These are phyloP conservation scores for Fusarium coffeatum DNA, from an alignment of 2,329 filamentous ascomycete genomes.

Conservation along the genomic window DNA sequence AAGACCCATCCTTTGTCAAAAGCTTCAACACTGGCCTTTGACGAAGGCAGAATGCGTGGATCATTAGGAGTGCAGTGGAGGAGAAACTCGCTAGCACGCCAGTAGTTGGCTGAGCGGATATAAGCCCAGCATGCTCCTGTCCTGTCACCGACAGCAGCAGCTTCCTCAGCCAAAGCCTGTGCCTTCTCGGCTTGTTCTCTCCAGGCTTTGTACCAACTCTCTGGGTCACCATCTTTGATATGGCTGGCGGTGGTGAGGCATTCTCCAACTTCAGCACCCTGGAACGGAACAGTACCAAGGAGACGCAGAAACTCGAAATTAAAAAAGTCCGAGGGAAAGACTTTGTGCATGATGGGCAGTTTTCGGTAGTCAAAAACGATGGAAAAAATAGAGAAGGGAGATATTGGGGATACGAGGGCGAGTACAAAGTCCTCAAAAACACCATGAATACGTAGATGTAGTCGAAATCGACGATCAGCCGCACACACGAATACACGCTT, in stretches of 20 bases:
- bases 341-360: conserved; percentile 45
- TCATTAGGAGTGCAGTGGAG: conserved; percentile 39
- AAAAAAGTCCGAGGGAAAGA: conserved; percentile 49
- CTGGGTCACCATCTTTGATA: conserved; percentile 54
- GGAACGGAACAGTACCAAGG: conserved; percentile 51
- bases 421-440: too few species aligned
- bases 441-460: too few species aligned
- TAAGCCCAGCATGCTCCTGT: conserved; percentile 51
- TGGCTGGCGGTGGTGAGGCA: conserved; percentile 51
- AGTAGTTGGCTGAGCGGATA: conserved; percentile 56
- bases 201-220: conserved; percentile 56
- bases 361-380: too few species aligned
- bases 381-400: too few species aligned
- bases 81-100: conserved; percentile 53
- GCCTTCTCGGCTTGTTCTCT: conserved; percentile 47
- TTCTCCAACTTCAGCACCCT: conserved; percentile 56
- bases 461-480: too few species aligned
- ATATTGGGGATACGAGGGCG: too few species aligned
- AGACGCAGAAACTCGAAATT: conserved; percentile 58
- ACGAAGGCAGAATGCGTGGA: conserved; percentile 42
- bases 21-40: neutral
- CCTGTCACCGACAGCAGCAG: conserved; percentile 45
- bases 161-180: conserved; percentile 52
- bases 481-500: too few species aligned
- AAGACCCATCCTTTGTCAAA: conserved; percentile 47